Base-by-base conservation (phyloP, 2,329 filamentous ascomycete species). In the Aspergillus persii region DNA sequence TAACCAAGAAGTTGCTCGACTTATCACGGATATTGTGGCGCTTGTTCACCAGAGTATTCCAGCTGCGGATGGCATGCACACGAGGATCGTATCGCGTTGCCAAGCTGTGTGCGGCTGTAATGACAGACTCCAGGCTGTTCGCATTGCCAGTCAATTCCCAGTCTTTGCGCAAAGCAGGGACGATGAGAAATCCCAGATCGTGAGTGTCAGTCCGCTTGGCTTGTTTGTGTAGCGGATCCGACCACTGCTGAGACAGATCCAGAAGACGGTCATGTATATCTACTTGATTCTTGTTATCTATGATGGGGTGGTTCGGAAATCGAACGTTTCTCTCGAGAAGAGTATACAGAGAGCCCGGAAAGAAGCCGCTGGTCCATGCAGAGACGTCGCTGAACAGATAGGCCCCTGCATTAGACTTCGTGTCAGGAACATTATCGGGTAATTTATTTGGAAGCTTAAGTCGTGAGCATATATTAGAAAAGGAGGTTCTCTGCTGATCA, bases 111-210 rank as follows among this genome's bases (percentile, higher is more conserved):
- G 66, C 66, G 3, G 60, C 66, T 2, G 59, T 63, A 5, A 68
- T 31, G 2, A 67, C 26, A 2, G 53, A 47, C 3, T 60, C 12
- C 0, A 67, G 54, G 18, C 58, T 66, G 3, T 39, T 27, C 2
- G 49, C 4, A 30, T 65, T 64, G 23, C 58, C 56, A 3, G 75
- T 79, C 3, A 83, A 65, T 57, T 84, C 81, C 77, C 77, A 84
- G 53, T 81, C 77, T 30, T 74, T 69, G 11, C 77, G 74, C 1
- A 83, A 63, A 0, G 80, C 76, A 0, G 81, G 81, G 63, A 79
- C 74, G 1, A 83, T 73, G 3, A 84, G 83, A 61, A 84, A 84
- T 0, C 80, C 80, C 63, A 84, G 76, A 52, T 84, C 82, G 60
- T 84, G 82, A 0, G 81, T 84, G 58, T 84, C 80, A 7, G 75